phyloP scores from a whole-genome alignment of 2,329 filamentous ascomycete species.

The Hymenoscyphus linearis region DNA sequence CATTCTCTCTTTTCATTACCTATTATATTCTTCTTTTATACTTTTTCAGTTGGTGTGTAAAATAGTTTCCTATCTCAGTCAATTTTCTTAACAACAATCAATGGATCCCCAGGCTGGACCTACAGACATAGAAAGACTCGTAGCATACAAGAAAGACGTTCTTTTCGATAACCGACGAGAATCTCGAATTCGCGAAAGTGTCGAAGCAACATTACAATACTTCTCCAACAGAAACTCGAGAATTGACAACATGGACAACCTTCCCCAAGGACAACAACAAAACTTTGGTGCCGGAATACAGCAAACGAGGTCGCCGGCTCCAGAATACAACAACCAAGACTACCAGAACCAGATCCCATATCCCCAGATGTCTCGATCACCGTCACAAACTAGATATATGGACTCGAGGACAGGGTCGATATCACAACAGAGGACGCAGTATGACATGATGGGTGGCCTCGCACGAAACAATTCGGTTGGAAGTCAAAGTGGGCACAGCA shows the following conservation, averaged over 20 bases:
- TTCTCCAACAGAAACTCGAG: slow-evolving; percentile 14
- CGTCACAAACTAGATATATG: slow-evolving; percentile 3
- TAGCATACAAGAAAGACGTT: slow-evolving; percentile 21
- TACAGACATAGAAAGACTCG: slow-evolving; percentile 15
- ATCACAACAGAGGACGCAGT: not conserved
- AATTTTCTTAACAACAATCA: not conserved
- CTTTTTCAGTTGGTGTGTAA: slow-evolving; percentile 1
- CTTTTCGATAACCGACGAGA: slow-evolving; percentile 21
- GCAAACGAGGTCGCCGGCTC: slow-evolving; percentile 6
- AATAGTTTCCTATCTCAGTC: not conserved
- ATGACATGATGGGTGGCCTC: not conserved
- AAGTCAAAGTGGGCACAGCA: not conserved
- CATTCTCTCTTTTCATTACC: not conserved
- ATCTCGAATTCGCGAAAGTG: slow-evolving; percentile 19
- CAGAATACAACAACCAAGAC: not conserved
- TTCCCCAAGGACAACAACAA: slow-evolving; percentile 16
- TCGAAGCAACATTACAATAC: slow-evolving; percentile 22
- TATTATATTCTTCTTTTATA: not conserved
- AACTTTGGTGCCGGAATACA: slow-evolving; percentile 5
- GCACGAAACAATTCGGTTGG: not conserved
- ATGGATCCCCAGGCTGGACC: slow-evolving; percentile 20
- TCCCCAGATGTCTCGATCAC: not conserved
- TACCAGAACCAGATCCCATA: not conserved
- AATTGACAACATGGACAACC: slow-evolving; percentile 1
- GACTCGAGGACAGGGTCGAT: not conserved